Conservation (phyloP, 2,329 filamentous ascomycete genomes). For the Endocalyx cinctus region DNA sequence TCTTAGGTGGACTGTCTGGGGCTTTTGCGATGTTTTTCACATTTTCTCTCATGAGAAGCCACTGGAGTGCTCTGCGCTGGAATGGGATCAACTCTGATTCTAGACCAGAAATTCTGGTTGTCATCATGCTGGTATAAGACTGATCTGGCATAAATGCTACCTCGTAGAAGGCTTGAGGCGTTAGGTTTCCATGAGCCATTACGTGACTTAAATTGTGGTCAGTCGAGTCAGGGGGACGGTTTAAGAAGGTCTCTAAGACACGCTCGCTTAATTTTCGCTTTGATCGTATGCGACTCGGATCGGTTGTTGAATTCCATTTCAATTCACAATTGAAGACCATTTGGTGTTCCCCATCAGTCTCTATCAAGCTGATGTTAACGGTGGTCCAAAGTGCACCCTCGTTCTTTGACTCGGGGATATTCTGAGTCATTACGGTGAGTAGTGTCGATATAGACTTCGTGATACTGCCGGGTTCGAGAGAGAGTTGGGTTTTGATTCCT, state of each 20-base stretch:
- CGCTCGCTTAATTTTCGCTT: too few species aligned
- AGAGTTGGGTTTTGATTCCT: too few species aligned
- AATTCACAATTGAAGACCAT: slow-evolving; percentile 31
- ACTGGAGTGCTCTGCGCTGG: slow-evolving; percentile 65
- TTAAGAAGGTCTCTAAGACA: slow-evolving; percentile 35
- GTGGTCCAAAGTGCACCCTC: slow-evolving; percentile 31
- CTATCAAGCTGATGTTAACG: slow-evolving; percentile 27
- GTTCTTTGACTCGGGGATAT: too few species aligned
- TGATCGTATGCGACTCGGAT: too few species aligned
- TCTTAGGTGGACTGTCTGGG: slow-evolving; percentile 10
- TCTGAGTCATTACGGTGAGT: too few species aligned
- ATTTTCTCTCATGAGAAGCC: slow-evolving; percentile 65
- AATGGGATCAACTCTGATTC: slow-evolving; percentile 62
- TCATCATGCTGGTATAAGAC: slow-evolving; percentile 31
- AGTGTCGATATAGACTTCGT: too few species aligned
- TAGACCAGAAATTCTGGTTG: slow-evolving; percentile 39
- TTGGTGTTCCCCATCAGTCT: slow-evolving; percentile 17
- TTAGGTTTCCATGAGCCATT: too few species aligned
- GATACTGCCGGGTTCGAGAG: too few species aligned
- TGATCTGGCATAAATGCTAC: slow-evolving; percentile 57
- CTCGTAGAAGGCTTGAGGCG: slow-evolving; percentile 62
- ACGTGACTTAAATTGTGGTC: too few species aligned
- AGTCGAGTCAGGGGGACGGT: too few species aligned
- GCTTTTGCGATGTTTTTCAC: slow-evolving; percentile 38
- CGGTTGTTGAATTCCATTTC: too few species aligned